These are phyloP conservation scores for Stemphylium lycopersici DNA, from an alignment of 2,329 filamentous ascomycete genomes.

Conservation along the genomic window DNA sequence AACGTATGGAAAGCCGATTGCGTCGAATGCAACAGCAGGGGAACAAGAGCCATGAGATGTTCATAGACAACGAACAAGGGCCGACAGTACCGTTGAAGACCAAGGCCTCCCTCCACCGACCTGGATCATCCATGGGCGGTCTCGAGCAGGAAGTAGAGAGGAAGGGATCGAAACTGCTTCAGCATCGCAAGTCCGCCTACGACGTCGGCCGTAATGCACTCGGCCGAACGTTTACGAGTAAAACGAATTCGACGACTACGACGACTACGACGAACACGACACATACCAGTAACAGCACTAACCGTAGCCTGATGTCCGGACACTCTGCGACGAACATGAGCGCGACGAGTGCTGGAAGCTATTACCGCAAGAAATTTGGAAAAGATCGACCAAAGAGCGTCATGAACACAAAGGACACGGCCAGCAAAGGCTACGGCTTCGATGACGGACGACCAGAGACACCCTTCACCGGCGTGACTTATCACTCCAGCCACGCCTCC, in stretches of 20 bases:
- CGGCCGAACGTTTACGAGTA: slow-evolving; percentile 82
- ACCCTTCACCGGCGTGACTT: slow-evolving; percentile 77
- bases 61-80: slow-evolving; percentile 48
- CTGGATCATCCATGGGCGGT: slow-evolving; percentile 47
- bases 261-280: slow-evolving; percentile 47
- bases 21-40: slow-evolving; percentile 68
- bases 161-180: slow-evolving; percentile 49
- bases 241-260: slow-evolving; percentile 78
- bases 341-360: slow-evolving; percentile 91
- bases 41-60: slow-evolving; percentile 56
- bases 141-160: slow-evolving; percentile 35
- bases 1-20: slow-evolving; percentile 87
- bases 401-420: slow-evolving; percentile 59
- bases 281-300: slow-evolving; percentile 72
- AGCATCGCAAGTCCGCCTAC: slow-evolving; percentile 75
- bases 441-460: slow-evolving; percentile 57
- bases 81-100: slow-evolving; percentile 69
- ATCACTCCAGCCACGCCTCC: slow-evolving; percentile 82
- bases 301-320: slow-evolving; percentile 91
- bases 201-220: slow-evolving; percentile 75
- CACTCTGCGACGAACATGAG: slow-evolving; percentile 89
- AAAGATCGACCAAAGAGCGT: slow-evolving; percentile 66
- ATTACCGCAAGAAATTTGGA: slow-evolving; percentile 74
- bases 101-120: slow-evolving; percentile 47
- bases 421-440: slow-evolving; percentile 46